phyloP scores from a whole-genome alignment of 257 asterid species.

The Solanum etuberosum region DNA sequence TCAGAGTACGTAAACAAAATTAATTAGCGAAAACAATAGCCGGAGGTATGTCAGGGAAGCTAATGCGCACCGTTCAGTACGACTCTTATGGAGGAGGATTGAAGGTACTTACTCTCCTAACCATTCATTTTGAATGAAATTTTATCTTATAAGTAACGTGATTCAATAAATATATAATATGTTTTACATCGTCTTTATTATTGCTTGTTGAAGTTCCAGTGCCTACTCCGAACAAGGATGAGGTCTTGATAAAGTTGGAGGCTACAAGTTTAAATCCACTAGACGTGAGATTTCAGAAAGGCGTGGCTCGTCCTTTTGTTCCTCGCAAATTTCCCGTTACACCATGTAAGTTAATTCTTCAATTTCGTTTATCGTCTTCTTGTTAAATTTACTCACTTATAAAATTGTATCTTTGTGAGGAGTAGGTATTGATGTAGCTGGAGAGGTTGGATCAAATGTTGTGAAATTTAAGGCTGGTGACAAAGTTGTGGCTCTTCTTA shows the following conservation, averaged over 20 bases:
- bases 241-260: slow-evolving; percentile 53
- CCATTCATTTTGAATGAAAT: not conserved
- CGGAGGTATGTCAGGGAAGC: not conserved
- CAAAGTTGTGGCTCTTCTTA: slow-evolving; percentile 38
- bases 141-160: not conserved
- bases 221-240: slow-evolving; percentile 44
- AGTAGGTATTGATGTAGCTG: slow-evolving; percentile 53
- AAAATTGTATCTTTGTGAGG: not conserved
- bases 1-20: not conserved
- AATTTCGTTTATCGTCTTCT: not conserved
- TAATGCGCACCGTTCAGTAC: not conserved
- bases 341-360: slow-evolving; percentile 30
- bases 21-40: not conserved
- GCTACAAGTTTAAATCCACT: slow-evolving; percentile 57
- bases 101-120: not conserved
- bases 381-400: not conserved
- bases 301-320: slow-evolving; percentile 34
- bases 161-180: not conserved
- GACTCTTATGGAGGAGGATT: not conserved
- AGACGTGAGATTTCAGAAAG: slow-evolving; percentile 56
- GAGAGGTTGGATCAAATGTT: slow-evolving; percentile 49
- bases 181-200: not conserved
- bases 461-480: slow-evolving; percentile 45
- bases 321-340: slow-evolving; percentile 38
- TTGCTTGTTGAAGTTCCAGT: slow-evolving; percentile 29